Evolutionary conservation across 495 filamentous ascomycete genomes (phyloP), one percentile per base, ranked within the genome.

Genomic region (Xylaria palmicola): DNA sequence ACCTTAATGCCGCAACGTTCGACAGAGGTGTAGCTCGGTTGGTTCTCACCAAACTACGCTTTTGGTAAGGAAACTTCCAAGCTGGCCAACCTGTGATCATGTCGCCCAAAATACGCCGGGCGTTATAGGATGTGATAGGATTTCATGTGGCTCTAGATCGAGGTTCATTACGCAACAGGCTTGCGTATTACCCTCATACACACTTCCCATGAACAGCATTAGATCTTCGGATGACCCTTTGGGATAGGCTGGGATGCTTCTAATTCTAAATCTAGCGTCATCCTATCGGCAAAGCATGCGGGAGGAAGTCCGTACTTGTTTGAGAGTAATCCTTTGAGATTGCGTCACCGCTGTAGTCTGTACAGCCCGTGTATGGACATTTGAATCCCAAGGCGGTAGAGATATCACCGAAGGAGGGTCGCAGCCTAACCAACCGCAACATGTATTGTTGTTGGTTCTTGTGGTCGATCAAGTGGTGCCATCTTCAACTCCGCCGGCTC

Each of bases 381-480:
- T 36, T 12, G 27, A 30, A 47, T 32, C 30, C 47, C 54, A 36
- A 34, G 40, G 26, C n/a, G 27, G 37, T 48, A 48, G 30, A 37
- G 55, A 57, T 24, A 57, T 57, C 41, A 41, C 41, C 40, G 55
- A 57, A 57, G 55, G 26, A 48, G 43, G 32, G 43, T 49, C 29
- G 20, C 43, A 48, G 19, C 20, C n/a, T 34, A 15, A 39, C 40
- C 20, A 39, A 49, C 43, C 19, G 56, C 13, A 59, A 48, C 43
- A 27, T 30, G 13, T 29, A 24, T 8, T 39, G 43, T 39, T 30
- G 29, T 9, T 24, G 54, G 24, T 36, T 12, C 30, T 27, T 37
- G 55, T 26, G 7, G 43, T 32, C 13, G 55, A 58, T 37, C 56
- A 27, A 32, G 27, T 59, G 56, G 43, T 59, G 56, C 39, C 44